A percentile compares a stretch with the other conserved stretches of the same genome.
Evolutionary conservation across 352 stramenopile species (phyloP).

Genomic region (Phytophthora parvispora): DNA sequence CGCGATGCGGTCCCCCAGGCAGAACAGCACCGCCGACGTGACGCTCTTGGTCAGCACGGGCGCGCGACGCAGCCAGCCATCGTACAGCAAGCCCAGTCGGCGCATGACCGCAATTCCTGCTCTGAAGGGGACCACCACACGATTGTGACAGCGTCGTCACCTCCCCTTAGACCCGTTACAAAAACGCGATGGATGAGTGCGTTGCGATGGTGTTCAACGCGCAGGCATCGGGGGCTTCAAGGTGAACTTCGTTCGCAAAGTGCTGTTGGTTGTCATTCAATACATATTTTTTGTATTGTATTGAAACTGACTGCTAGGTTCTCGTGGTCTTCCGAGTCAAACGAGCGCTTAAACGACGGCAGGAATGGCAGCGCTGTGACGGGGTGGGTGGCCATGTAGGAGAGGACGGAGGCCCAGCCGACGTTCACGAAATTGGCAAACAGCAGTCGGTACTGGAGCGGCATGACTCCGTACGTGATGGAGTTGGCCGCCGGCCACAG

Average conservation of each 20-base stretch:
- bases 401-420: slow-evolving; percentile 41
- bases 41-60: slow-evolving; percentile 68
- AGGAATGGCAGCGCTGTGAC: slow-evolving; percentile 6
- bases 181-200: slow-evolving; percentile 19
- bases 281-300: background rate
- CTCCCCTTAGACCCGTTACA: slow-evolving; percentile 18
- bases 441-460: slow-evolving; percentile 38
- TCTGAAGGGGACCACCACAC: slow-evolving; percentile 13
- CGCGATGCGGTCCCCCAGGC: slow-evolving; percentile 60
- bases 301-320: background rate
- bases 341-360: background rate
- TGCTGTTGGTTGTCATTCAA: background rate
- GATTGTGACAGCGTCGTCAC: slow-evolving; percentile 10
- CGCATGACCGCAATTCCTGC: slow-evolving; percentile 31
- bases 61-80: slow-evolving; percentile 48
- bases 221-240: background rate
- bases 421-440: slow-evolving; percentile 40
- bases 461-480: slow-evolving; percentile 42
- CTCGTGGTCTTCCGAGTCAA: background rate
- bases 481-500: slow-evolving; percentile 44
- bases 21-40: slow-evolving; percentile 66
- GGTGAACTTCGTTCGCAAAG: background rate
- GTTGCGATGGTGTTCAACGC: too few relatives aligned
- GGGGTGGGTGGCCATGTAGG: slow-evolving; percentile 26
- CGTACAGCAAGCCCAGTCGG: slow-evolving; percentile 46